A percentile compares a stretch with the other conserved stretches of the same genome.
phyloP scores from a whole-genome alignment of 2,329 filamentous ascomycete species.

The Clarireedia hainanense region DNA sequence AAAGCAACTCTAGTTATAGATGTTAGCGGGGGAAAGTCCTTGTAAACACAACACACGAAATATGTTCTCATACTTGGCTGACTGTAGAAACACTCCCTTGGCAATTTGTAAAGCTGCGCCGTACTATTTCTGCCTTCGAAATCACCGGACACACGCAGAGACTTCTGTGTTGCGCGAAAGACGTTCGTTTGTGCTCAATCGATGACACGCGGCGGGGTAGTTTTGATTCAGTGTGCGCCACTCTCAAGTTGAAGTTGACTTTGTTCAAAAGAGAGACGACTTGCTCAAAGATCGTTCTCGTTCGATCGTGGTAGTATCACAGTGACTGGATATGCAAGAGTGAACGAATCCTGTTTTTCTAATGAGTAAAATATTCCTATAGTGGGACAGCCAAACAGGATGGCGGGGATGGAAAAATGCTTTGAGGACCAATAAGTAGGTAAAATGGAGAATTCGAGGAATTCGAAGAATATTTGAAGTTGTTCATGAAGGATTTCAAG shows the following conservation, averaged over 20 bases:
- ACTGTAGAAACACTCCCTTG: background rate
- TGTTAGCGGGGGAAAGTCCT: background rate
- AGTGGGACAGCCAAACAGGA: background rate
- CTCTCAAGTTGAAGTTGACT: background rate
- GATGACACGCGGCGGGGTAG: background rate
- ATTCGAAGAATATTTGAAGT: background rate
- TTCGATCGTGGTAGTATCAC: background rate
- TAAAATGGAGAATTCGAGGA: background rate
- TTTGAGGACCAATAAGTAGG: background rate
- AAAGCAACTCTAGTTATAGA: background rate
- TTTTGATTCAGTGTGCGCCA: background rate
- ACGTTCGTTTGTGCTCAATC: background rate
- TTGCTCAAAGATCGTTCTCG: background rate
- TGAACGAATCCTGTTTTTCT: background rate
- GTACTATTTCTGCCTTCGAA: background rate
- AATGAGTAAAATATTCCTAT: background rate
- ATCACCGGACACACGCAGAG: background rate
- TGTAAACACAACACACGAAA: background rate
- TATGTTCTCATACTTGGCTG: background rate
- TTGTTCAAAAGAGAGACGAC: background rate
- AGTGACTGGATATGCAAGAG: background rate
- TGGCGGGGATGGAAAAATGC: background rate
- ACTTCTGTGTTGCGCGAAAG: background rate
- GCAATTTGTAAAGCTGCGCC: background rate
- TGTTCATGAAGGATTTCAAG: background rate